These are phyloP conservation scores for Tolypocladium inflatum DNA, from an alignment of 2,329 filamentous ascomycete species.

Conservation along the genomic window DNA sequence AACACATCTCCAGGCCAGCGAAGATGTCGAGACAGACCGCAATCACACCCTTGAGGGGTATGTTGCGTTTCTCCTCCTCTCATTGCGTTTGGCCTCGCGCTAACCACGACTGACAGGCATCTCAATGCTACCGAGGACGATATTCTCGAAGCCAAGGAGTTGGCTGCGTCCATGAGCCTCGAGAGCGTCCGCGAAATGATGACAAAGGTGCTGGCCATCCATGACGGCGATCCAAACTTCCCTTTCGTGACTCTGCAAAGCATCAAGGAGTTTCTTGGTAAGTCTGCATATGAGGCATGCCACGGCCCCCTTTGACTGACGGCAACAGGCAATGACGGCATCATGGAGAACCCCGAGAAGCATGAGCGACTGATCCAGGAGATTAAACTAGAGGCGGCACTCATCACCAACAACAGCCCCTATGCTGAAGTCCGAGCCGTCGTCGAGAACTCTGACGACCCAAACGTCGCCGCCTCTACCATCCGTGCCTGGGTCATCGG, in stretches of 20 bases:
- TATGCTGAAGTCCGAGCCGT: slow-evolving; percentile 46
- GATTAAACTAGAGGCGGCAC: slow-evolving; percentile 41
- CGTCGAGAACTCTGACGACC: slow-evolving; percentile 44
- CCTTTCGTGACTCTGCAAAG: slow-evolving; percentile 23
- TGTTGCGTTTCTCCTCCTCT: not conserved
- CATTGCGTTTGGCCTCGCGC: not conserved
- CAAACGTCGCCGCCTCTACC: slow-evolving; percentile 35
- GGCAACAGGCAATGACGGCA: slow-evolving; percentile 15
- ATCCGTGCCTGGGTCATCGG: slow-evolving; percentile 43
- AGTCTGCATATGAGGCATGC: slow-evolving; percentile 2
- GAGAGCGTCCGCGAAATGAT: slow-evolving; percentile 23
- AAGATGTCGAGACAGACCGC: not conserved
- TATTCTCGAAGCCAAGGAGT: slow-evolving; percentile 30
- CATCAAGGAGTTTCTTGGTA: slow-evolving; percentile 25
- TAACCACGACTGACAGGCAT: not conserved
- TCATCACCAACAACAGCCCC: slow-evolving; percentile 44
- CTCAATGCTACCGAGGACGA: slow-evolving; percentile 32
- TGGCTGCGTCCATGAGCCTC: slow-evolving; percentile 23
- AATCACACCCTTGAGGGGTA: not conserved
- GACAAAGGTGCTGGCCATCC: slow-evolving; percentile 21
- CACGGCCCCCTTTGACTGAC: not conserved
- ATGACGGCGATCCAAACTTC: slow-evolving; percentile 28
- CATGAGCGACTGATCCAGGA: slow-evolving; percentile 32
- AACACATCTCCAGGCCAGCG: not conserved
- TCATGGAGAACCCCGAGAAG: slow-evolving; percentile 24